These are phyloP conservation scores for Neopestalotiopsis sp. DNA, from an alignment of 2,329 filamentous ascomycete species.

Conservation along the genomic window DNA sequence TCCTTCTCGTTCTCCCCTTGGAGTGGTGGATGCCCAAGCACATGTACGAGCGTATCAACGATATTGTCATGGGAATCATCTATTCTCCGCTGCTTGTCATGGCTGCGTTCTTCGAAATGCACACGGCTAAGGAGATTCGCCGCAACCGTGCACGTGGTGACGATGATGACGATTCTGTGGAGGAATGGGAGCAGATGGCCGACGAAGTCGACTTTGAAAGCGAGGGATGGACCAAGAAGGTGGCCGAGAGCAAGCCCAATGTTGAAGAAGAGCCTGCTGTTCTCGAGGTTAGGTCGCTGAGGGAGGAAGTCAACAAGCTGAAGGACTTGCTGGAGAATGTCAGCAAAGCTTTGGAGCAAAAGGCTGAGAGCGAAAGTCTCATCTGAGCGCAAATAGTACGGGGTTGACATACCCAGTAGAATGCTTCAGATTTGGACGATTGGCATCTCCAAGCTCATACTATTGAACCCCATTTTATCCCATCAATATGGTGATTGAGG, in stretches of 20 bases:
- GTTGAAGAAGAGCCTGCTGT: slow-evolving; percentile 79
- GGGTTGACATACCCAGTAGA: background rate
- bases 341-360: slow-evolving; percentile 26
- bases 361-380: slow-evolving; percentile 26
- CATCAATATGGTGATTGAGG: background rate
- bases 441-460: too few relatives aligned
- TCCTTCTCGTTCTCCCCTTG: slow-evolving; percentile 77
- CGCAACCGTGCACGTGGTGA: slow-evolving; percentile 81
- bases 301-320: slow-evolving; percentile 63
- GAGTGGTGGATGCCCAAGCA: slow-evolving; percentile 93
- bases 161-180: slow-evolving; percentile 83
- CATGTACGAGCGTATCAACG: slow-evolving; percentile 82
- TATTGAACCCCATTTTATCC: background rate
- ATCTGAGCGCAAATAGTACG: slow-evolving; percentile 12
- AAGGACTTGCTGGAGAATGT: slow-evolving; percentile 51
- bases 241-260: slow-evolving; percentile 78
- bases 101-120: slow-evolving; percentile 75
- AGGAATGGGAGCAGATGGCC: slow-evolving; percentile 91
- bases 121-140: slow-evolving; percentile 69
- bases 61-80: slow-evolving; percentile 83
- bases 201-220: slow-evolving; percentile 78
- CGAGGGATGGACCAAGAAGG: slow-evolving; percentile 85
- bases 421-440: too few relatives aligned
- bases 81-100: slow-evolving; percentile 85
- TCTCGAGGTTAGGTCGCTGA: slow-evolving; percentile 68